phyloP scores from a whole-genome alignment of 2,329 filamentous ascomycete species.

The Lachnellula suecica region DNA sequence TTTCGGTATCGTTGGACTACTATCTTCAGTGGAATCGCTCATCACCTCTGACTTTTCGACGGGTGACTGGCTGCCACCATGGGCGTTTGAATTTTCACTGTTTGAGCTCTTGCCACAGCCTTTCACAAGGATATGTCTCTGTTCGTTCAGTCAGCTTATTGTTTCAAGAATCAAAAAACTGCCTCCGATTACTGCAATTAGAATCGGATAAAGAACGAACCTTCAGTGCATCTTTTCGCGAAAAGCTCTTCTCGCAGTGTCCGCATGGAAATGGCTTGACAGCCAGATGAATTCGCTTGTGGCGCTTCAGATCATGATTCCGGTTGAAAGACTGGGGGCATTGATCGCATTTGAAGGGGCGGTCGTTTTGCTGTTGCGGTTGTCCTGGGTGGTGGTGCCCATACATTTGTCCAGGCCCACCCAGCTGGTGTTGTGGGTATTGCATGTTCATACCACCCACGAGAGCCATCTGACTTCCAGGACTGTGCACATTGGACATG shows the following conservation, averaged over 20 bases:
- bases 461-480: constrained; percentile 69
- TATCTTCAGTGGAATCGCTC: constrained; percentile 30
- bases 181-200: constrained; percentile 14
- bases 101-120: constrained; percentile 55
- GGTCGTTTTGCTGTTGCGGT: constrained; percentile 64
- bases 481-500: constrained; percentile 76
- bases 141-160: constrained; percentile 30
- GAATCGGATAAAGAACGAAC: constrained; percentile 51
- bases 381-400: constrained; percentile 51
- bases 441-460: constrained; percentile 52
- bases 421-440: constrained; percentile 50
- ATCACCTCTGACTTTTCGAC: constrained; percentile 30
- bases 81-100: constrained; percentile 17
- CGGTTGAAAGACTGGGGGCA: constrained; percentile 94
- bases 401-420: constrained; percentile 55
- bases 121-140: constrained; percentile 68
- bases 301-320: constrained; percentile 93
- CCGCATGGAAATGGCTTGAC: constrained; percentile 94
- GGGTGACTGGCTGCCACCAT: constrained; percentile 27
- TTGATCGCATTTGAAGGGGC: constrained; percentile 91
- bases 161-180: constrained; percentile 4
- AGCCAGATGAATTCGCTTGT: constrained; percentile 91
- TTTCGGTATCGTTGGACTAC: constrained; percentile 26
- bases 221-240: constrained; percentile 94
- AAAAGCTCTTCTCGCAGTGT: constrained; percentile 95